Evolutionary conservation across 225 moss, liverwort and hornwort genomes (phyloP).

Genomic region (Physcomitrellopsis africana): DNA sequence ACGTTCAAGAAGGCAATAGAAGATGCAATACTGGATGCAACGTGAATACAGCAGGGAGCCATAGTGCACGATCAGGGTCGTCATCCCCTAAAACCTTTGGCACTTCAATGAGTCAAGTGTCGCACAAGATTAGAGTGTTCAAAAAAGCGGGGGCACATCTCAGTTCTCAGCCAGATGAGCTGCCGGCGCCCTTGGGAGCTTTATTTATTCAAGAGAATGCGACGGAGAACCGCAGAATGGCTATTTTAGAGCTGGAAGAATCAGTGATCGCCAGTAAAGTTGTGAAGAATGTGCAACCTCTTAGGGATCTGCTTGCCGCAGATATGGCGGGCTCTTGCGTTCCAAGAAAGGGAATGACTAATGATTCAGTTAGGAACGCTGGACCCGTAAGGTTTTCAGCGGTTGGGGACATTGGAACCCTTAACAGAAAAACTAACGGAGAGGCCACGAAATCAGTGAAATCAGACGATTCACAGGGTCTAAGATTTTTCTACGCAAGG

Average conservation of each 20-base stretch:
- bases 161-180: constrained; percentile 26
- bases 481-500: constrained; percentile 38
- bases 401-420: neutral
- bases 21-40: neutral
- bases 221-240: constrained; percentile 12
- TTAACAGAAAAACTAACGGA: neutral
- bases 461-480: constrained; percentile 29
- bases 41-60: neutral
- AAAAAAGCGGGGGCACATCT: constrained; percentile 5
- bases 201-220: constrained; percentile 38
- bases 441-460: constrained; percentile 2
- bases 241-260: constrained; percentile 12
- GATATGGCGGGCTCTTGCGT: constrained; percentile 18
- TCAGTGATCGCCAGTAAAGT: neutral
- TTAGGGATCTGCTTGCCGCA: constrained; percentile 22
- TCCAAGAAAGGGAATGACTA: constrained; percentile 3
- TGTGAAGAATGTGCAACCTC: constrained; percentile 10
- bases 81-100: constrained; percentile 27
- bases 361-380: neutral
- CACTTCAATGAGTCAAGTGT: constrained; percentile 20
- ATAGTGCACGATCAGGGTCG: constrained; percentile 26
- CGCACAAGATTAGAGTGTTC: neutral
- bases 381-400: neutral
- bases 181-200: constrained; percentile 14
- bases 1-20: neutral